Percentiles rank a stretch among this genome's conserved stretches.
Evolutionary conservation across 805 yeast genomes (phyloP).

Genomic region (Teunomyces atbi): DNA sequence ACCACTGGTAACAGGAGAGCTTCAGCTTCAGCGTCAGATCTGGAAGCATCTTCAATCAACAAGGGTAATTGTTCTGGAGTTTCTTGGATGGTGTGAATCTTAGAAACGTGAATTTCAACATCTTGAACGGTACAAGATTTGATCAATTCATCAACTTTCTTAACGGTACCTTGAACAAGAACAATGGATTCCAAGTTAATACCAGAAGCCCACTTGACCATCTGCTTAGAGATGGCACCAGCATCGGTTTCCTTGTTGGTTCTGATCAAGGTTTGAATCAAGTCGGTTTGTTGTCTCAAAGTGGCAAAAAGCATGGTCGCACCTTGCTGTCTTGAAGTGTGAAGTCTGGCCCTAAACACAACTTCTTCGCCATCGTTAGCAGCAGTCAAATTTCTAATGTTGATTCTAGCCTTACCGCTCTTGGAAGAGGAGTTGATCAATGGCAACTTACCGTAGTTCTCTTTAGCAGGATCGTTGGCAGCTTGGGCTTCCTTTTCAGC

Average conservation of each 20-base stretch:
- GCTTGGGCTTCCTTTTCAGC: constrained; percentile 69
- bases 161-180: constrained; percentile 80
- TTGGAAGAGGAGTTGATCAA: constrained; percentile 73
- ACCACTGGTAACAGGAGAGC: constrained; percentile 90
- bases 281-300: constrained; percentile 82
- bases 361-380: constrained; percentile 73
- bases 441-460: constrained; percentile 86
- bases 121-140: constrained; percentile 91
- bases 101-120: constrained; percentile 75
- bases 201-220: constrained; percentile 94
- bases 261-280: constrained; percentile 82
- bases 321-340: constrained; percentile 91
- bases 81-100: constrained; percentile 75
- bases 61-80: constrained; percentile 93
- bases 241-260: constrained; percentile 59
- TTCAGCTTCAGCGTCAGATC: constrained; percentile 93
- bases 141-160: constrained; percentile 80
- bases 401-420: constrained; percentile 63
- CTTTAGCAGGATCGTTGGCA: constrained; percentile 84
- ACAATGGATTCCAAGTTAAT: constrained; percentile 89
- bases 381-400: constrained; percentile 55
- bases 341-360: constrained; percentile 89
- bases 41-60: constrained; percentile 92
- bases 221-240: constrained; percentile 72
- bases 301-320: constrained; percentile 90